A percentile compares a stretch with the other conserved stretches of the same genome.
Conservation (phyloP, 179 eudicot genomes). For the Amaranthus tricolor region DNA sequence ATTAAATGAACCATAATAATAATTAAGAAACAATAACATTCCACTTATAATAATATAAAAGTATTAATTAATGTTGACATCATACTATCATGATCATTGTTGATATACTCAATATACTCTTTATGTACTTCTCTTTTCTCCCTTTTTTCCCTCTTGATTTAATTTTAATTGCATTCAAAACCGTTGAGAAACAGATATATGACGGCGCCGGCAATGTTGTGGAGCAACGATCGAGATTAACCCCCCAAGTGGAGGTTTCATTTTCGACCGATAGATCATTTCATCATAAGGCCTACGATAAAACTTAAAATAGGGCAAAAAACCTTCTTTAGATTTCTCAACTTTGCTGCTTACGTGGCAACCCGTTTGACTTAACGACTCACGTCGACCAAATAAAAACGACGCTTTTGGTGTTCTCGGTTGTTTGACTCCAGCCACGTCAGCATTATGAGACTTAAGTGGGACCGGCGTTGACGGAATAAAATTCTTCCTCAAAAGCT, state of each 20-base stretch:
- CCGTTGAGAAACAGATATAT: constrained; percentile 85
- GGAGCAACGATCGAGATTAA: constrained; percentile 77
- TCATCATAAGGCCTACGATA: constrained; percentile 79
- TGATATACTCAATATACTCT: constrained; percentile 21
- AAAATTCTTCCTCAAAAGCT: constrained; percentile 46
- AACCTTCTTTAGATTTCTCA: constrained; percentile 56
- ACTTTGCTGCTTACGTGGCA: constrained; percentile 40
- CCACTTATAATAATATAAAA: constrained; percentile 10
- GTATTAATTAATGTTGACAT: constrained; percentile 3
- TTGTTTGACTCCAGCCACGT: constrained; percentile 38
- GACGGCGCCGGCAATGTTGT: constrained; percentile 62
- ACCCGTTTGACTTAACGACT: constrained; percentile 1
- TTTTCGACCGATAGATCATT: constrained; percentile 79
- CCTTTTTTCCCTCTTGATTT: neutral
- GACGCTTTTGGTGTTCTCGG: constrained; percentile 81
- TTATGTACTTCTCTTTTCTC: constrained; percentile 26
- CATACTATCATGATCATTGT: constrained; percentile 12
- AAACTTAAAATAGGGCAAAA: constrained; percentile 54
- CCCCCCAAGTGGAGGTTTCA: constrained; percentile 88
- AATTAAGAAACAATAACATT: neutral
- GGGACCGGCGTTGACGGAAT: constrained; percentile 92
- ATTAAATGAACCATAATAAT: neutral
- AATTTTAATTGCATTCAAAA: constrained; percentile 39
- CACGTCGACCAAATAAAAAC: constrained; percentile 50
- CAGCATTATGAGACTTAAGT: constrained; percentile 63